Conservation (phyloP, 768 basidiomycete genomes). For the Tulasnella sp. region DNA sequence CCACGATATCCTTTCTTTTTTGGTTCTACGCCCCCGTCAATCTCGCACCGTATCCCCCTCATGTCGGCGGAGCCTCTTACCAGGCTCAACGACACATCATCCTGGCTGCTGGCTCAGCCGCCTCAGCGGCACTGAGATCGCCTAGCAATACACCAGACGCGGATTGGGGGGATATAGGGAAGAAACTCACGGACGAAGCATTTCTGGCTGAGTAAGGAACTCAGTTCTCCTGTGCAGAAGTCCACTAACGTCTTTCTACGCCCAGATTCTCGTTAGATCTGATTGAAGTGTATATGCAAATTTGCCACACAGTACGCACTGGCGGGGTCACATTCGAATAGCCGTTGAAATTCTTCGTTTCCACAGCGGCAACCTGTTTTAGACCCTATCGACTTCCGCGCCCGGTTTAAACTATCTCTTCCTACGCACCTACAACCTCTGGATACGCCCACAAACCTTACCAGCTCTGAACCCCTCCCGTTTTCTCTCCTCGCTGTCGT, state of each 20-base stretch:
- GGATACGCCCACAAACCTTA: conserved; percentile 24
- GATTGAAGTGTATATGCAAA: conserved; percentile 86
- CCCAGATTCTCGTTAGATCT: conserved; percentile 84
- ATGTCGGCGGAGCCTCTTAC: conserved; percentile 8
- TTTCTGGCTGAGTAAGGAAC: conserved; percentile 72
- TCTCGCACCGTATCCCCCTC: background rate
- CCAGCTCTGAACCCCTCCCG: conserved; percentile 35
- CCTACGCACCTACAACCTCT: conserved; percentile 12
- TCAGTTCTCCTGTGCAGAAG: background rate
- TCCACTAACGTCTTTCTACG: conserved; percentile 18
- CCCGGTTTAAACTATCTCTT: conserved; percentile 34
- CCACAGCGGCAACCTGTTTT: conserved; percentile 56
- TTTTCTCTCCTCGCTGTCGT: conserved; percentile 72
- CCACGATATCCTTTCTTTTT: conserved; percentile 1
- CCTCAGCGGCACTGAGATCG: conserved; percentile 4
- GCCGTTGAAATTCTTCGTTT: background rate
- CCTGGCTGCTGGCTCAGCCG: background rate
- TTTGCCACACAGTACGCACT: conserved; percentile 7
- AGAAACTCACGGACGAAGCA: conserved; percentile 54
- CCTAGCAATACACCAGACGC: conserved; percentile 27
- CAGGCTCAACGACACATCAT: background rate
- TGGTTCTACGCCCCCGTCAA: conserved; percentile 4
- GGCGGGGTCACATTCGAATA: conserved; percentile 45
- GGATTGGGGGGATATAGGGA: conserved; percentile 64
- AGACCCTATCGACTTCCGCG: conserved; percentile 70